Conservation (phyloP, 2,329 filamentous ascomycete species). For the Fusarium verticillioides region DNA sequence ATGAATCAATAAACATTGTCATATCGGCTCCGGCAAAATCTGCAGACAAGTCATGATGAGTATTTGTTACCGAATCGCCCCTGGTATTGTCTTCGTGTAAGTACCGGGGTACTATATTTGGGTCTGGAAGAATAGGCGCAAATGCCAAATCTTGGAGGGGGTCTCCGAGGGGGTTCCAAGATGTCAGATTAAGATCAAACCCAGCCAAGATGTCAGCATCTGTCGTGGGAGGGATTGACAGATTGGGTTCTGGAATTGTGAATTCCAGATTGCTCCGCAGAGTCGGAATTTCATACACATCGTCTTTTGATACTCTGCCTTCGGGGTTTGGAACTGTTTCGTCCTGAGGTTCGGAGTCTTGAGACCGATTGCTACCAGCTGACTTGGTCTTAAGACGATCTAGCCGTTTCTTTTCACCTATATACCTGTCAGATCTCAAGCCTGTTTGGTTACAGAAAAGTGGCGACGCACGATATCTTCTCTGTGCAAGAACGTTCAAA, state of each 20-base stretch:
- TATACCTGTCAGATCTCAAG: slow-evolving; percentile 2
- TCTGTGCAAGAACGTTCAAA: slow-evolving; percentile 64
- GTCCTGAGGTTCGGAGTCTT: background rate
- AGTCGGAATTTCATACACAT: slow-evolving; percentile 1
- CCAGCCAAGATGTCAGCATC: slow-evolving; percentile 31
- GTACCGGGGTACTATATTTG: slow-evolving; percentile 13
- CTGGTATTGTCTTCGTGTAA: slow-evolving; percentile 15
- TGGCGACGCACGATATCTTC: slow-evolving; percentile 58
- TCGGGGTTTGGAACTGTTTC: background rate
- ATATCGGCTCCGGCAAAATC: slow-evolving; percentile 14
- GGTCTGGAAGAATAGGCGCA: slow-evolving; percentile 29
- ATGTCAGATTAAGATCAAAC: slow-evolving; percentile 37
- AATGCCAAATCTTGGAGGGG: slow-evolving; percentile 32
- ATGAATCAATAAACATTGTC: slow-evolving; percentile 32
- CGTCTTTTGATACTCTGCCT: slow-evolving; percentile 11
- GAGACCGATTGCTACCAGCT: slow-evolving; percentile 1
- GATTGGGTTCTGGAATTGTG: background rate
- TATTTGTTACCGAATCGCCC: background rate
- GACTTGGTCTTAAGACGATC: slow-evolving; percentile 43
- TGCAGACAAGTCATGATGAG: background rate
- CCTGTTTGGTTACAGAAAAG: no score
- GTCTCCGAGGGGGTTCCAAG: slow-evolving; percentile 40
- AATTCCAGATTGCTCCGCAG: background rate
- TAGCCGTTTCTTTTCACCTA: slow-evolving; percentile 50
- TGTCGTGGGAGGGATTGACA: slow-evolving; percentile 3